Evolutionary conservation across 345 rosid genomes (phyloP), one percentile per base, ranked within the genome.

Genomic region (Hirschfeldia incana): DNA sequence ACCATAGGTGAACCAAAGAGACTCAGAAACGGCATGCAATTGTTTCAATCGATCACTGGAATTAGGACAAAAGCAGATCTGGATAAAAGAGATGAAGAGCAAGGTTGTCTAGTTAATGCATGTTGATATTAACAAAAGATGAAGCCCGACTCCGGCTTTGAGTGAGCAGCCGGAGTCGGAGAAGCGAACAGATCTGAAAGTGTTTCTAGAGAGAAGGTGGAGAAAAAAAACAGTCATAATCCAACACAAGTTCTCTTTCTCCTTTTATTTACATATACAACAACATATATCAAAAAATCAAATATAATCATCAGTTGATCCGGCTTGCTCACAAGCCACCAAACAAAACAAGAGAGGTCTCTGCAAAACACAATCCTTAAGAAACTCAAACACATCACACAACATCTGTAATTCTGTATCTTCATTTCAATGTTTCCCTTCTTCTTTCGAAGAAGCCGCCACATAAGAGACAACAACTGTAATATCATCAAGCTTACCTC

Each of bases 401-500:
- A 62, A 72, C 36, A 72, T 72, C 53, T 59, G 57, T 59, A 78
- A 21, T 21, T 9, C 12, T 13, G 67, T 17, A 36, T 72, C 78
- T 73, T 67, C 34, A 33, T 3, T 51, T 73, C 59, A 67, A 60
- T 2, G 65, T 49, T 68, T 46, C 12, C n/a, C 70, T 80, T 29
- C 90, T 70, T 87, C 82, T 57, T 85, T 64, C 4, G 87, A 82
- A 65, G 87, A 82, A 65, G 85, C 82, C 17, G 89, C 82, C 65
- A 95, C 80, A 77, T 87, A 90, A 16, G 99, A 95, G 67, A 95
- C 98, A 69, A 95, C 96, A 59, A 95, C 99, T 69, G 99, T 95
- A 85, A 95, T 95, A 73, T 95, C 99, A 80, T 95, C 99, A 72
- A 93, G 94, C 86, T 95, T 95, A 83, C 99, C 99, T 82, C 99